Evolutionary conservation across 176 grass and related monocot genomes (phyloP).

Genomic region (Metroxylon sagu): DNA sequence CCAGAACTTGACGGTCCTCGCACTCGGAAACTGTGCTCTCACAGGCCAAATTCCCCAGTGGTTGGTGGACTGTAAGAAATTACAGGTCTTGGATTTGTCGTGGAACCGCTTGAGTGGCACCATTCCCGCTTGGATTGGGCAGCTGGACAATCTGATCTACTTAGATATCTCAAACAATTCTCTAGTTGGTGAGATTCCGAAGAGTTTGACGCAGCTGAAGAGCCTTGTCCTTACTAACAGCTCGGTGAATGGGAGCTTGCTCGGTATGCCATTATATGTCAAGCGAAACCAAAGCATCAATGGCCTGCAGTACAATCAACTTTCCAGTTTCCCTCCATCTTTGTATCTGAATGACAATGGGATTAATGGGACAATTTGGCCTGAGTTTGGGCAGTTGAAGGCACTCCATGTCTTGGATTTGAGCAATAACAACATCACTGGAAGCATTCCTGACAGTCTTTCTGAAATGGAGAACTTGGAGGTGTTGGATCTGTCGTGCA

Average conservation of each 20-base stretch:
- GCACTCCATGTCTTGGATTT: constrained; percentile 86
- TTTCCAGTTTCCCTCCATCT: constrained; percentile 83
- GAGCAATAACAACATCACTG: constrained; percentile 70
- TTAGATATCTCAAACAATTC: constrained; percentile 94
- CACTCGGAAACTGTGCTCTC: constrained; percentile 68
- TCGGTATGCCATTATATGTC: constrained; percentile 68
- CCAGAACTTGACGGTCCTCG: constrained; percentile 61
- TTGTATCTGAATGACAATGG: constrained; percentile 70
- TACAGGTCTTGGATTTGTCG: constrained; percentile 92
- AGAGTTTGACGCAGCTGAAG: constrained; percentile 69
- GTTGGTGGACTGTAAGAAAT: constrained; percentile 50
- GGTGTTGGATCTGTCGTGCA: constrained; percentile 78
- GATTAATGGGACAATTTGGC: constrained; percentile 65
- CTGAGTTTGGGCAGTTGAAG: constrained; percentile 70
- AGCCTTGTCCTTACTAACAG: constrained; percentile 39
- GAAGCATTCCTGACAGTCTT: constrained; percentile 58
- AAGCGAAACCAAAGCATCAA: constrained; percentile 77
- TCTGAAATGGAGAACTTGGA: constrained; percentile 87
- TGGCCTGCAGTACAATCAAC: constrained; percentile 80
- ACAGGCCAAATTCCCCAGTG: constrained; percentile 54
- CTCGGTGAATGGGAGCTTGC: constrained; percentile 28
- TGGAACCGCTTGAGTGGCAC: constrained; percentile 69
- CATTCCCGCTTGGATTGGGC: constrained; percentile 49
- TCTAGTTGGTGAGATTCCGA: constrained; percentile 51
- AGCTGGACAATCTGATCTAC: constrained; percentile 64